These are phyloP conservation scores for Serendipita sp. DNA, from an alignment of 768 basidiomycete species.

Conservation along the genomic window DNA sequence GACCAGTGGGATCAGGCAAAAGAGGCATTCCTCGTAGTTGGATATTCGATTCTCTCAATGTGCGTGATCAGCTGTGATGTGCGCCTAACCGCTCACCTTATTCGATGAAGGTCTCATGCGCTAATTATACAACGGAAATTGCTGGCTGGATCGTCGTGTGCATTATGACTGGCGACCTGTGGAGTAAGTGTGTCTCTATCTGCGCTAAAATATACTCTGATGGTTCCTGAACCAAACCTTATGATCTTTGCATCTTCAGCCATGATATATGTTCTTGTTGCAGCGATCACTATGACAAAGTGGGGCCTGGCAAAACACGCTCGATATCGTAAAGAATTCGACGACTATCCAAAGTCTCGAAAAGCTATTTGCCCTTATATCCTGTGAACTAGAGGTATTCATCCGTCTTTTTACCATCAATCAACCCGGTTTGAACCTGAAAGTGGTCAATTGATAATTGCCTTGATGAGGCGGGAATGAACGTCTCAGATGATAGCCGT, in stretches of 20 bases:
- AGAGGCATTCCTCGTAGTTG: slow-evolving; percentile 87
- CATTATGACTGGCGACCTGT: slow-evolving; percentile 46
- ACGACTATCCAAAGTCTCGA: slow-evolving; percentile 58
- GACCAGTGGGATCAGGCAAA: slow-evolving; percentile 59
- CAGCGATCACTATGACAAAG: background rate
- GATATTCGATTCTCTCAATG: slow-evolving; percentile 50
- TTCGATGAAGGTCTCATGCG: slow-evolving; percentile 43
- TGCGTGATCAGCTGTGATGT: background rate
- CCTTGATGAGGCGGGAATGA: background rate
- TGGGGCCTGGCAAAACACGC: slow-evolving; percentile 91
- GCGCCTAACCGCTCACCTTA: background rate
- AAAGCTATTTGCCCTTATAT: slow-evolving; percentile 72
- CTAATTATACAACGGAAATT: slow-evolving; percentile 90
- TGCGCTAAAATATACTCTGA: background rate
- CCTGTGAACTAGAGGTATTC: slow-evolving; percentile 19
- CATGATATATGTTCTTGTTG: slow-evolving; percentile 25
- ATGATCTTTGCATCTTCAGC: background rate
- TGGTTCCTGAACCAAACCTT: background rate
- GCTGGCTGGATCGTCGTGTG: slow-evolving; percentile 58
- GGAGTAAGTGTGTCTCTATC: background rate
- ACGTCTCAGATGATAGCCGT: background rate
- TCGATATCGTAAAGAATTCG: slow-evolving; percentile 87
- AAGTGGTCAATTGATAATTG: background rate
- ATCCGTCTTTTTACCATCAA: too few relatives aligned
- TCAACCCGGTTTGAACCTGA: background rate